phyloP scores from a whole-genome alignment of 2,329 filamentous ascomycete genomes.

The Pseudocercospora vitis region DNA sequence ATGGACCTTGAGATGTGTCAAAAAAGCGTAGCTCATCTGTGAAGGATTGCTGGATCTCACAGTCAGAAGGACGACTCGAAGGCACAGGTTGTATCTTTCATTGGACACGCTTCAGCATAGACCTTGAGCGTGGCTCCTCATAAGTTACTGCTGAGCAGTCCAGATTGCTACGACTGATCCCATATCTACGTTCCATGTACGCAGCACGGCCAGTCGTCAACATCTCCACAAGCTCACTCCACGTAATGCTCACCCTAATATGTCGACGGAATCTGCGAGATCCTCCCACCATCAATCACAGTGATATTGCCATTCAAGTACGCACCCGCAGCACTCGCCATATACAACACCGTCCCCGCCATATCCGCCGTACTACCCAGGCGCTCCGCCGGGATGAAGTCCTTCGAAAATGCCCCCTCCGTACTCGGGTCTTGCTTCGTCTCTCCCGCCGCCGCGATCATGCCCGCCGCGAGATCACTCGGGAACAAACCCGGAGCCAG shows the following conservation, averaged over 20 bases:
- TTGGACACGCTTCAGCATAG: no score
- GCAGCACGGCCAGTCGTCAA: no score
- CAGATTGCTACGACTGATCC: no score
- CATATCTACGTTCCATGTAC: neutral
- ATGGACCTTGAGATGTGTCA: no score
- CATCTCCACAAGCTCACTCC: no score
- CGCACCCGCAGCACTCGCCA: conserved; percentile 63
- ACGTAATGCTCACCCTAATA: conserved; percentile 13
- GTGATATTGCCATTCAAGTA: conserved; percentile 59
- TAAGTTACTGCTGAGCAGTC: no score
- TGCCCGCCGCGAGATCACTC: conserved; percentile 59
- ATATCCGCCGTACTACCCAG: conserved; percentile 64
- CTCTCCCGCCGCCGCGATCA: conserved; percentile 38
- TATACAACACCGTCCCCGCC: conserved; percentile 63
- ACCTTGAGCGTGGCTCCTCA: no score
- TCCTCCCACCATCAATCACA: conserved; percentile 33
- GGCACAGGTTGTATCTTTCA: no score
- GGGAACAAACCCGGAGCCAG: conserved; percentile 60
- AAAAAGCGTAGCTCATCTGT: no score
- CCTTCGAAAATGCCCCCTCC: conserved; percentile 43
- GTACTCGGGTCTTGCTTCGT: conserved; percentile 36
- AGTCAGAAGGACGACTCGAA: no score
- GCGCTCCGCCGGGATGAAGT: conserved; percentile 56
- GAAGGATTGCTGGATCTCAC: no score
- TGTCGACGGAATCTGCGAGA: conserved; percentile 23